Evolutionary conservation across 1,284 basidiomycete genomes (phyloP), one percentile per base, ranked within the genome.

Genomic region (Wolfiporia cocos): DNA sequence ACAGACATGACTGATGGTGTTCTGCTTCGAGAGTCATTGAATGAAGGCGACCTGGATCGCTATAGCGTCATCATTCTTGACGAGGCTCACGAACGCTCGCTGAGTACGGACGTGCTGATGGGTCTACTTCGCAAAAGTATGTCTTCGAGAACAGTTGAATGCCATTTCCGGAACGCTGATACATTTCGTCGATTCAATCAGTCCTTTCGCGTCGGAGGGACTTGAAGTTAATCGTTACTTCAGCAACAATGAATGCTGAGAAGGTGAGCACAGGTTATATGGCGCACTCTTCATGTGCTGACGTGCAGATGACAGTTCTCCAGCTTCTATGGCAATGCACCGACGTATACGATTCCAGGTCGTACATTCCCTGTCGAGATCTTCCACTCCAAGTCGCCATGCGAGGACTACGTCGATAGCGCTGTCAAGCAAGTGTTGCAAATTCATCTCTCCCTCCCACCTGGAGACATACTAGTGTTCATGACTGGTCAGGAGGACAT

Each of bases 401-500:
- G 94, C 58, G 95, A 98, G 58, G 96, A 99, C 59, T 99, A 99
- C 56, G 96, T 99, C 45, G 96, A 99, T 57, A 85, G 88, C 48
- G 89, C 96, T 0, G 94, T 99, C 50, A 99, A 98, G 68, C 94
- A 99, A 66, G 88, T 97, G 5, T 73, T 99, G 6, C 90, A 95
- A 56, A 98, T 99, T 39, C 96, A 99, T 59, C 71, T 99, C 19
- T 92, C 93, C 0, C 76, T 88, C 15, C 92, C 93, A n/a, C 81
- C 81, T 0, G 96, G 96, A 4, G 96, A 99, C 67, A 91, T 99
- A 43, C 73, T 99, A 28, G 92, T 99, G 12, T 99, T 99, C 65
- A 99, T 99, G 95, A 99, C 96, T 20, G 96, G 96, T 42, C 96
- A 99, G 66, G 96, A 99, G 65, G 96, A 99, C 61, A 99, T 99